Percentiles rank a stretch among this genome's conserved stretches.
phyloP scores from a whole-genome alignment of 106 monocot genomes.

The Chionographis japonica region DNA sequence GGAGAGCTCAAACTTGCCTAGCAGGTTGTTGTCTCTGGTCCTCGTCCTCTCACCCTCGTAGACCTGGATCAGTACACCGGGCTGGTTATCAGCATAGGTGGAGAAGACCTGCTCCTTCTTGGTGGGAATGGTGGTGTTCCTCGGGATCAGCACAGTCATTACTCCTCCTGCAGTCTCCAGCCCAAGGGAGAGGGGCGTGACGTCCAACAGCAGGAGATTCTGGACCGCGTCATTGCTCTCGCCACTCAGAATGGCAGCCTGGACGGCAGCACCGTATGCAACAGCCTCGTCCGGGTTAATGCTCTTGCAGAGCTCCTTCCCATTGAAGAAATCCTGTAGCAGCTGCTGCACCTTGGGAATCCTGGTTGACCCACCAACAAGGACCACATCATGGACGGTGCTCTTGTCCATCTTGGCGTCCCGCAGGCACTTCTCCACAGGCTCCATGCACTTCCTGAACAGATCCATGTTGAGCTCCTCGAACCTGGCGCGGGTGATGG shows the following conservation, averaged over 20 bases:
- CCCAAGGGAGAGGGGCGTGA: slow-evolving; percentile 42
- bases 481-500: slow-evolving; percentile 61
- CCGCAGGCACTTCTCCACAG: slow-evolving; percentile 68
- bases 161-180: slow-evolving; percentile 31
- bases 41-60: slow-evolving; percentile 27
- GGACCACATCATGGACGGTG: slow-evolving; percentile 57
- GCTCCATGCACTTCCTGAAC: slow-evolving; percentile 69
- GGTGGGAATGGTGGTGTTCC: slow-evolving; percentile 52
- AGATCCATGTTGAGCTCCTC: slow-evolving; percentile 69
- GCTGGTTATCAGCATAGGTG: slow-evolving; percentile 24
- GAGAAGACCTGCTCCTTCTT: slow-evolving; percentile 48
- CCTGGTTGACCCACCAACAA: slow-evolving; percentile 66
- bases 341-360: slow-evolving; percentile 72
- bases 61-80: slow-evolving; percentile 14
- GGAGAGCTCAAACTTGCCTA: slow-evolving; percentile 15
- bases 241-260: slow-evolving; percentile 59
- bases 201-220: slow-evolving; percentile 60
- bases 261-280: slow-evolving; percentile 64
- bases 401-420: slow-evolving; percentile 77
- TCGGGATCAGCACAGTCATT: slow-evolving; percentile 40
- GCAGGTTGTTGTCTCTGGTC: slow-evolving; percentile 17
- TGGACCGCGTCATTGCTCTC: slow-evolving; percentile 54
- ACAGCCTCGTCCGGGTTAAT: slow-evolving; percentile 71
- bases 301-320: slow-evolving; percentile 81
- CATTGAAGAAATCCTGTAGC: slow-evolving; percentile 72